phyloP scores from a whole-genome alignment of 345 rosid species.

The Draba incana region DNA sequence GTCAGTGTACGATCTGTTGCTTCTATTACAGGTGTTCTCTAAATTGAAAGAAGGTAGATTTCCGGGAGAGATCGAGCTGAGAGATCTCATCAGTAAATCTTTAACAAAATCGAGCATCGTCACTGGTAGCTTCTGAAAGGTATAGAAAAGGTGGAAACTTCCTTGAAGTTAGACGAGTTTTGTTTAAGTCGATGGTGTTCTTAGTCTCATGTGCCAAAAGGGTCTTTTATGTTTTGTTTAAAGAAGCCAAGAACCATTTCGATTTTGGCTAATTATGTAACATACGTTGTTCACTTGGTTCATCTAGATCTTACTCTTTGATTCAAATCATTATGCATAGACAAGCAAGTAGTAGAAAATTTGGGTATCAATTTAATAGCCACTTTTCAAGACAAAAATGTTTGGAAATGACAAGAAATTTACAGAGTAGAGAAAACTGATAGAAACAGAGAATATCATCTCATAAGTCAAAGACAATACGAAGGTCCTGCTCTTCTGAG shows the following conservation, averaged over 20 bases:
- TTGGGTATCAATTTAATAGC: background rate
- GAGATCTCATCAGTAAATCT: conserved; percentile 62
- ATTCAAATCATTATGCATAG: conserved; percentile 12
- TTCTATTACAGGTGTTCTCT: conserved; percentile 65
- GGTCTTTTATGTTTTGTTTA: conserved; percentile 1
- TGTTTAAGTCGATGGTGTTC: conserved; percentile 1
- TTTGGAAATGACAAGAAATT: conserved; percentile 11
- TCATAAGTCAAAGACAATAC: background rate
- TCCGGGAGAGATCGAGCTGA: conserved; percentile 84
- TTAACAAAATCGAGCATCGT: conserved; percentile 43
- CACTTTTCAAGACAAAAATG: background rate
- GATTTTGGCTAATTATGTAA: conserved; percentile 3
- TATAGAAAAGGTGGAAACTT: conserved; percentile 5
- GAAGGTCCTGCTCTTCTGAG: background rate
- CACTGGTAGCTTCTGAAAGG: conserved; percentile 35
- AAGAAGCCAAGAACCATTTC: background rate
- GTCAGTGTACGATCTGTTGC: conserved; percentile 2
- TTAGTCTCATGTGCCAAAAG: conserved; percentile 15
- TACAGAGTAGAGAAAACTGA: conserved; percentile 14
- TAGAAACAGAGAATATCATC: background rate
- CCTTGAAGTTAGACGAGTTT: background rate
- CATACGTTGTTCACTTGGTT: conserved; percentile 17
- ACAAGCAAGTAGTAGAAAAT: background rate
- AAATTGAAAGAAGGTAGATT: conserved; percentile 80
- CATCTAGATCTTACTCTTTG: background rate